These are phyloP conservation scores for Platanthera guangdongensis DNA, from an alignment of 106 monocot genomes.

Conservation along the genomic window DNA sequence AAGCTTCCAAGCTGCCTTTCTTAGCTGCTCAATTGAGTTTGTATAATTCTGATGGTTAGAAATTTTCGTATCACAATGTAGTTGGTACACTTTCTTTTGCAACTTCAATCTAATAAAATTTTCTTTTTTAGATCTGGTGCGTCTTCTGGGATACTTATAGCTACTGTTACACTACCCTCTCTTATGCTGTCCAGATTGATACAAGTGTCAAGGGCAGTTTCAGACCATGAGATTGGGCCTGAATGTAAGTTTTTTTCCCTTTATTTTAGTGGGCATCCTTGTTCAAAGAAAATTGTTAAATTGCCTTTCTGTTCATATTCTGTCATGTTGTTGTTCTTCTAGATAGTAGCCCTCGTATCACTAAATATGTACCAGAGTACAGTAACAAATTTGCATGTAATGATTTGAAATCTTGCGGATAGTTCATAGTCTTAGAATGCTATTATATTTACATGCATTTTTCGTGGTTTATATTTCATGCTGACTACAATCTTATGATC, in stretches of 20 bases:
- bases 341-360: not conserved
- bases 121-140: conserved; percentile 58
- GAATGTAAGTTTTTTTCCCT: conserved; percentile 31
- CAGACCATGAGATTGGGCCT: conserved; percentile 18
- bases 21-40: not conserved
- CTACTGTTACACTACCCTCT: conserved; percentile 71
- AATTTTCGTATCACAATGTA: not conserved
- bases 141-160: conserved; percentile 87
- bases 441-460: not conserved
- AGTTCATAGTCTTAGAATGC: not conserved
- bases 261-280: not conserved
- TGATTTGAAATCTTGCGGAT: not conserved
- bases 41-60: not conserved
- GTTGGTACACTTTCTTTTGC: not conserved
- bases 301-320: conserved; percentile 3
- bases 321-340: not conserved
- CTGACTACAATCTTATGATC: not conserved
- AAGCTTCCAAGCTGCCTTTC: not conserved
- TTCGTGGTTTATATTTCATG: not conserved
- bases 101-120: not conserved
- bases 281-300: not conserved
- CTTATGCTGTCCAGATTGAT: conserved; percentile 80
- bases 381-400: not conserved
- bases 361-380: not conserved
- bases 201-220: conserved; percentile 53